Evolutionary conservation across 371 early-diverging fungal genomes (phyloP).

Genomic region (Rhizopus delemar): DNA sequence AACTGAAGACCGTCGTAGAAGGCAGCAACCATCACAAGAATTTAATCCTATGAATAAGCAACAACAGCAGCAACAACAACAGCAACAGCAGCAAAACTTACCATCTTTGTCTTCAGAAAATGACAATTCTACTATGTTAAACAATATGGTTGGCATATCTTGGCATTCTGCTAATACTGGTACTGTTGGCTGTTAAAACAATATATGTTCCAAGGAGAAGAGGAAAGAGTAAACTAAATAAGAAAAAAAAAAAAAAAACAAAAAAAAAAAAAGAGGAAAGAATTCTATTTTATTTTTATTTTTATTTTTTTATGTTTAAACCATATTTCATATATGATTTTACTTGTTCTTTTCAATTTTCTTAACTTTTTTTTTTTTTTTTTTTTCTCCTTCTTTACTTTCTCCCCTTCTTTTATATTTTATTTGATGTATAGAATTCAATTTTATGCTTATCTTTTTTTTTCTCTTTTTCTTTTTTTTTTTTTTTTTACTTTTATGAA

Average conservation of each 20-base stretch:
- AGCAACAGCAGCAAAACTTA: not conserved
- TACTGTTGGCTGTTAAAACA: constrained; percentile 29
- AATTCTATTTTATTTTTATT: not conserved
- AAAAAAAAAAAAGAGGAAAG: constrained; percentile 1
- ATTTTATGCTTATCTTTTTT: constrained; percentile 8
- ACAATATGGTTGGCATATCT: constrained; percentile 21
- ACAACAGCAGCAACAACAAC: not conserved
- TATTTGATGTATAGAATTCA: constrained; percentile 13
- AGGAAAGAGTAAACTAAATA: not conserved
- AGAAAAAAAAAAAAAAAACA: constrained; percentile 8
- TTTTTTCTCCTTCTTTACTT: constrained; percentile 7
- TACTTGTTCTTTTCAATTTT: not conserved
- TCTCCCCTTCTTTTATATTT: not conserved
- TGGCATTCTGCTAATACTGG: constrained; percentile 26
- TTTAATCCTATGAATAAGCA: constrained; percentile 19
- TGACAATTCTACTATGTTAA: constrained; percentile 1
- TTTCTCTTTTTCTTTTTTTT: constrained; percentile 1
- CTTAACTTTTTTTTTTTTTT: constrained; percentile 7
- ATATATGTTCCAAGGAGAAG: not conserved
- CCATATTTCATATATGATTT: constrained; percentile 2
- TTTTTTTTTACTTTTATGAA: constrained; percentile 16
- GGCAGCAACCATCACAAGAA: constrained; percentile 27
- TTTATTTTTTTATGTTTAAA: constrained; percentile 3
- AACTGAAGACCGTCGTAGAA: constrained; percentile 37
- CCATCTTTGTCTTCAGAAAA: constrained; percentile 1